Evolutionary conservation across 2,329 filamentous ascomycete genomes (phyloP).

Genomic region (Aureobasidium sp.): DNA sequence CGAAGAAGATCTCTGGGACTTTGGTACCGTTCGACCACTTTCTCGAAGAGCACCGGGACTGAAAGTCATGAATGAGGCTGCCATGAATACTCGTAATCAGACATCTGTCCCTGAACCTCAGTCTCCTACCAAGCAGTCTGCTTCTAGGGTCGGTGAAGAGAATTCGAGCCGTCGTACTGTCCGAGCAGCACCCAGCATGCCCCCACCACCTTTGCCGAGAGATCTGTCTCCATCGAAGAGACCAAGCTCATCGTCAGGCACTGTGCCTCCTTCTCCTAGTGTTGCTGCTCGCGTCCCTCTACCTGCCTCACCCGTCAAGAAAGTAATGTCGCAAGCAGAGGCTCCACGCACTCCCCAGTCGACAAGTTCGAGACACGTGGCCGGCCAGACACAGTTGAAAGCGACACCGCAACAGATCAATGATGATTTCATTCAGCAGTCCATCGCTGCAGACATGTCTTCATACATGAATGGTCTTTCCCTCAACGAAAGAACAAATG

Average conservation of each 20-base stretch:
- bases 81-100: conserved; percentile 63
- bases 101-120: conserved; percentile 22
- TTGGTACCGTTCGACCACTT: conserved; percentile 86
- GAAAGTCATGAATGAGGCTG: conserved; percentile 70
- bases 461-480: conserved; percentile 31
- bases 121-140: conserved; percentile 16
- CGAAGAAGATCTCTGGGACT: conserved; percentile 94
- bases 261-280: conserved; percentile 30
- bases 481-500: conserved; percentile 21
- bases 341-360: conserved; percentile 25
- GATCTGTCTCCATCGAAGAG: conserved; percentile 40
- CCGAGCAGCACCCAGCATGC: conserved; percentile 21
- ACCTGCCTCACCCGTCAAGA: conserved; percentile 41
- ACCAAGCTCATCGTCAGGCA: conserved; percentile 24
- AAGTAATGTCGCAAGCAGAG: conserved; percentile 31
- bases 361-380: conserved; percentile 22
- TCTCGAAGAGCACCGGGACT: conserved; percentile 59
- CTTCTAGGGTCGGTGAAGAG: conserved; percentile 16
- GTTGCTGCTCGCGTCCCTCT: conserved; percentile 39
- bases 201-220: conserved; percentile 29
- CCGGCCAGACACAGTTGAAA: conserved; percentile 26
- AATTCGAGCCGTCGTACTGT: conserved; percentile 15
- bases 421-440: conserved; percentile 44
- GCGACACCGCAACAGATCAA: conserved; percentile 29
- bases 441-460: conserved; percentile 40